These are phyloP conservation scores for Nakazawaea siamensis DNA, from an alignment of 805 yeast genomes.

Conservation along the genomic window DNA sequence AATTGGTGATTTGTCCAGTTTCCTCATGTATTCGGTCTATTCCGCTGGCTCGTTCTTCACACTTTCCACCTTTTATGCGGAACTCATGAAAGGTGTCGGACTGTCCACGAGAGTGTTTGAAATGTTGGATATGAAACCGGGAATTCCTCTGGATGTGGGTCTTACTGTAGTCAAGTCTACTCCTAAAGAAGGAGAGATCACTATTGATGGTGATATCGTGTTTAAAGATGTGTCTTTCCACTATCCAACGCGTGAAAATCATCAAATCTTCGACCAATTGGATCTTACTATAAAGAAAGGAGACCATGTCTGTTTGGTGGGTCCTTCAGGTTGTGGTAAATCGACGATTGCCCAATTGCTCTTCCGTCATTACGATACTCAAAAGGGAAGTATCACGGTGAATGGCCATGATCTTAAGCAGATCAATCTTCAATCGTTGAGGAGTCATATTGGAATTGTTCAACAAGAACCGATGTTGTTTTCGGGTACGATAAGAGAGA, in stretches of 20 bases:
- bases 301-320: conserved; percentile 87
- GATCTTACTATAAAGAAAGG: conserved; percentile 63
- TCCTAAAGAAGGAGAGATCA: conserved; percentile 8
- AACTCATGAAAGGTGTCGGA: conserved; percentile 95
- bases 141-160: conserved; percentile 63
- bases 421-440: conserved; percentile 62
- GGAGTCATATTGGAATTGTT: conserved; percentile 79
- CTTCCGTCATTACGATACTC: conserved; percentile 78
- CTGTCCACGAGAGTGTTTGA: conserved; percentile 92
- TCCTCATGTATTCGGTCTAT: conserved; percentile 91
- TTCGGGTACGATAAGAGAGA: conserved; percentile 79
- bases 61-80: conserved; percentile 83
- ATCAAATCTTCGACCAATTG: conserved; percentile 53
- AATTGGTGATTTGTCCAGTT: conserved; percentile 84
- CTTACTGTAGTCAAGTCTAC: conserved; percentile 24
- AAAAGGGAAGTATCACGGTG: conserved; percentile 50
- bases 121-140: conserved; percentile 68
- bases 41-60: conserved; percentile 93
- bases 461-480: conserved; percentile 89
- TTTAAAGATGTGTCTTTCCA: conserved; percentile 60
- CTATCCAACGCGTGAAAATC: conserved; percentile 80
- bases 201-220: conserved; percentile 43
- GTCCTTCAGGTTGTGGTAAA: conserved; percentile 97
- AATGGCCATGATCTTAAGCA: conserved; percentile 57
- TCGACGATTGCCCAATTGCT: conserved; percentile 78